Base-by-base conservation (phyloP, 495 filamentous ascomycete genomes). In the Daldinia vernicosa region DNA sequence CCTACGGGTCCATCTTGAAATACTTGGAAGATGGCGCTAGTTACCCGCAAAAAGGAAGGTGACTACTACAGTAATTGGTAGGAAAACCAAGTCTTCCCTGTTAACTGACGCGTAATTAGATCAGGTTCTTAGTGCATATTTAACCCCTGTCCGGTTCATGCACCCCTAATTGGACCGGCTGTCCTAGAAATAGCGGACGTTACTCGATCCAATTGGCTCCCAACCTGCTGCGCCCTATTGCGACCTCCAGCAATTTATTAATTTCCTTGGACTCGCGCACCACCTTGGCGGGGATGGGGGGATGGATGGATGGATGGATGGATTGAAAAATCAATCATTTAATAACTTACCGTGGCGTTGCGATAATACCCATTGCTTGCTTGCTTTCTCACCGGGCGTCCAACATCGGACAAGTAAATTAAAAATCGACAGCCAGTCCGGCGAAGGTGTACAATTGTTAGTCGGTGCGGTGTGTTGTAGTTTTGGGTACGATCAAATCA, bases 101-200 rank as follows among this genome's bases (percentile, higher is more conserved):
- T 62, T 69, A 69, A 45, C 58, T 54, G 60, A 69, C 61, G 70
- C 70, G 66, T 66, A 73, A 66, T 63, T 66, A 69, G 65, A 66
- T 73, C 69, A 67, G 32, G 54, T 67, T 53, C 55, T 72, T 64
- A 17, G 60, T 72, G 69, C 69, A 39, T 67, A 39, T 67, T 32
- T 27, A 60, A 67, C 56, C 70, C 70, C 60, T 27, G 70, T 40
- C 60, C 56, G 3, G 43, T 69, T 66, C 45, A 69, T 66, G 52
- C 17, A 24, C 5, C n/a, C 4, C 19, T 52, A 8, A 73, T 73
- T 73, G 70, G 70, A 22, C 60, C 66, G 70, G 62, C 28, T 66
- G 43, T 63, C 70, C 66, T 66, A 62, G 65, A 66, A 66, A 73
- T 72, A 69, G 70, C 60, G 61, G 28, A 33, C 47, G 56, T 51